Evolutionary conservation across 179 eudicot species (phyloP).

Genomic region (Nepenthes alata): DNA sequence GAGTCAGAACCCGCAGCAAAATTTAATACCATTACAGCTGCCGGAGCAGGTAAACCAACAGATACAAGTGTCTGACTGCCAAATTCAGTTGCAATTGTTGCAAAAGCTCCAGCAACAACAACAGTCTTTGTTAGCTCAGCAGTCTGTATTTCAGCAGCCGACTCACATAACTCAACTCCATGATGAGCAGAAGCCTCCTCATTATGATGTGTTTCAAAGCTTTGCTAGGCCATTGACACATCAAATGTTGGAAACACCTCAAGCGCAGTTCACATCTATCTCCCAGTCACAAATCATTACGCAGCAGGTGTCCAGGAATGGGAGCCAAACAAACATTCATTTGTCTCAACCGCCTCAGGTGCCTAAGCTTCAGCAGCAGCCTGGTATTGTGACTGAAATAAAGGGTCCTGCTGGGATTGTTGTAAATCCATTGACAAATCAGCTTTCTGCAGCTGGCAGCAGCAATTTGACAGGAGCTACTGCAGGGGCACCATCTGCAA

Average conservation of each 20-base stretch:
- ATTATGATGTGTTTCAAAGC: slow-evolving; percentile 38
- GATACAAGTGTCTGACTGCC: slow-evolving; percentile 45
- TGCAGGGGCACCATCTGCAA: slow-evolving; percentile 44
- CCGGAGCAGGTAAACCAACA: slow-evolving; percentile 50
- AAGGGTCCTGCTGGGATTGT: slow-evolving; percentile 29
- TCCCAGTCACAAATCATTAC: slow-evolving; percentile 38
- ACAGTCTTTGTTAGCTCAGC: slow-evolving; percentile 50
- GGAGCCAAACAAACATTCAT: slow-evolving; percentile 25
- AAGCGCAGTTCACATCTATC: slow-evolving; percentile 18
- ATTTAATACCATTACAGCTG: slow-evolving; percentile 32
- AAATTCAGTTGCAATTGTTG: slow-evolving; percentile 54
- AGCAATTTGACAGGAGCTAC: slow-evolving; percentile 36
- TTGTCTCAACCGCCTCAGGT: slow-evolving; percentile 42
- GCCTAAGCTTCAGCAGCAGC: slow-evolving; percentile 43
- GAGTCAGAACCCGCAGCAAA: slow-evolving; percentile 39
- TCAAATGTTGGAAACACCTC: slow-evolving; percentile 40
- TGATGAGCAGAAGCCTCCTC: slow-evolving; percentile 38
- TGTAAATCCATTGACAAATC: slow-evolving; percentile 27
- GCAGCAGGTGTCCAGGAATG: slow-evolving; percentile 42
- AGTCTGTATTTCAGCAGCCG: slow-evolving; percentile 39
- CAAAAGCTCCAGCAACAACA: slow-evolving; percentile 76
- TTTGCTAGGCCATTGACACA: slow-evolving; percentile 45
- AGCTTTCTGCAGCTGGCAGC: slow-evolving; percentile 34
- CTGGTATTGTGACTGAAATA: slow-evolving; percentile 30
- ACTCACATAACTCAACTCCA: slow-evolving; percentile 33